Base-by-base conservation (phyloP, 495 filamentous ascomycete species). In the Daldinia decipiens region DNA sequence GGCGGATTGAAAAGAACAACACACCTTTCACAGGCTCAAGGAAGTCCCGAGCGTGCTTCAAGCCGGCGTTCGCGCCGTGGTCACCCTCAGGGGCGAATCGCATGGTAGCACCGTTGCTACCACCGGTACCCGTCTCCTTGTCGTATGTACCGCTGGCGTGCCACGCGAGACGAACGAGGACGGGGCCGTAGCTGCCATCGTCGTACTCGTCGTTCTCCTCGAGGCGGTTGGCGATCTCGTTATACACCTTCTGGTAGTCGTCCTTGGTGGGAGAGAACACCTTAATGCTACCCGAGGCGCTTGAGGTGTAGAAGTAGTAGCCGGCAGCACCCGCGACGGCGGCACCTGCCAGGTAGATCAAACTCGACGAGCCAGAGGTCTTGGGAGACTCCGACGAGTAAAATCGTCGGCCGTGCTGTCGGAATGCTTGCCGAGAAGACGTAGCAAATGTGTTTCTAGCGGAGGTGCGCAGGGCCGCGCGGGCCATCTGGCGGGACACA, bases 41-140 rank as follows among this genome's bases (percentile, higher is more conserved):
- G 87, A 97, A 96, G 83, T 97, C 92, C 40, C 95, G 91, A 67
- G 95, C 95, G 67, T 86, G 82, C 80, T 92, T 91, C 74, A 99
- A 86, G 71, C 95, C 95, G 59, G 95, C 93, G 73, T 98, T 98
- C 79, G 95, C 95, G 71, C 94, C 94, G 82, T 99, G 95, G 78
- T 91, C 91, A 45, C 87, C 86, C 84, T 98, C 95, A 40, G 95
- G 95, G 43, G 89, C 85, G 81, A 99, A 99, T 79, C 95, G 89
- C 95, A 99, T 99, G 73, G 95, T 99, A 60, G 95, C 94, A 68
- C 95, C 95, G 79, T 99, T 97, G 82, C 91, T 94, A 67, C 95
- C 95, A 74, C 95, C 95, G 43, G 95, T 98, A 72, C 87, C 85
- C 53, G 95, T 97, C 77, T 89, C 88, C 82, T 89, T 90, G 77